Percentiles rank a stretch among this genome's conserved stretches.
Evolutionary conservation across 805 yeast genomes (phyloP).

Genomic region (Cyberlindnera veronae): DNA sequence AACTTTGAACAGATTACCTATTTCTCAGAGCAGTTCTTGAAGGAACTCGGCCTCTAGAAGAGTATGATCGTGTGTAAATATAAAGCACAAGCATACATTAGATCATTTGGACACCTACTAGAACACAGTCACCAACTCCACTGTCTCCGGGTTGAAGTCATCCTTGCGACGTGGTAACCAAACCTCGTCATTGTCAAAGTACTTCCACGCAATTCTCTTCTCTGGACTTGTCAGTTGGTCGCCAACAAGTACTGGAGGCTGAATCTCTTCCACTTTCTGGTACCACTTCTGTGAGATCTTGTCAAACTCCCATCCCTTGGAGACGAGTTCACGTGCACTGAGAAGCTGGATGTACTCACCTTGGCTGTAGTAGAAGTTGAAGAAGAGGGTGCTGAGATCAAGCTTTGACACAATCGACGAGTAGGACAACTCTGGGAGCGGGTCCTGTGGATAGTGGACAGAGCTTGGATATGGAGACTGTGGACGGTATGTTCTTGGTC

Average conservation of each 20-base stretch:
- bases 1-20: constrained; percentile 73
- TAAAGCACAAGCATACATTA: too few species aligned
- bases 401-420: constrained; percentile 61
- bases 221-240: constrained; percentile 36
- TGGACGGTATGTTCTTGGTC: constrained; percentile 68
- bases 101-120: neutral
- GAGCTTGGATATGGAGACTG: constrained; percentile 86
- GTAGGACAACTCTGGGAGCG: constrained; percentile 49
- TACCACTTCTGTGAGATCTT: constrained; percentile 78
- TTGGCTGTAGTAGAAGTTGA: constrained; percentile 81
- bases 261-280: constrained; percentile 51
- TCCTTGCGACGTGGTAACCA: constrained; percentile 63
- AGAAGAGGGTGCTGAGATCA: constrained; percentile 84
- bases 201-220: constrained; percentile 58
- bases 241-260: constrained; percentile 20
- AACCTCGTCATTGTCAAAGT: constrained; percentile 76
- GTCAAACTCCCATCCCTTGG: constrained; percentile 82
- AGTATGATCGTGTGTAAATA: neutral
- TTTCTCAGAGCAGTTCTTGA: constrained; percentile 69
- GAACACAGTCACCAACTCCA: constrained; percentile 19
- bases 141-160: constrained; percentile 42
- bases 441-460: constrained; percentile 85
- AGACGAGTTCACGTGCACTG: constrained; percentile 76
- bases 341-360: constrained; percentile 68
- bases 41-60: constrained; percentile 34